A percentile compares a stretch with the other conserved stretches of the same genome.
Evolutionary conservation across 2,329 filamentous ascomycete genomes (phyloP).

Genomic region (Talaromyces sp.): DNA sequence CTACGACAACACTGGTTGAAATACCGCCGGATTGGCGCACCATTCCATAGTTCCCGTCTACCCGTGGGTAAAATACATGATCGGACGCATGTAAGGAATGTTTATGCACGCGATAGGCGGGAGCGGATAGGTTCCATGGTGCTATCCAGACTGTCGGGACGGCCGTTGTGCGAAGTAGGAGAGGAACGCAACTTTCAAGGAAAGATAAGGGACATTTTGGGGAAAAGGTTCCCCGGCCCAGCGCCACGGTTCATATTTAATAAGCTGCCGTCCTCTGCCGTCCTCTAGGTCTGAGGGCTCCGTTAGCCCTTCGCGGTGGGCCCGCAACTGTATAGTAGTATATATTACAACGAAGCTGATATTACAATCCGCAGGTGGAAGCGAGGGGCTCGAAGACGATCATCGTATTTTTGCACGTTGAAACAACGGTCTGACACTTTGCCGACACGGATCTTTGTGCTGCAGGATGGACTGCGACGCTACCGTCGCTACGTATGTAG

Average conservation of each 20-base stretch:
- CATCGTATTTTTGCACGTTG: neutral
- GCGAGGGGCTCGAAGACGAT: neutral
- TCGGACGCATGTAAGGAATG: slow-evolving; percentile 18
- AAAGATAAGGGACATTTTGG: neutral
- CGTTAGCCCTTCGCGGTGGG: neutral
- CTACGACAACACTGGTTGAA: neutral
- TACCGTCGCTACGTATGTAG: slow-evolving; percentile 6
- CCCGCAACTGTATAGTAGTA: neutral
- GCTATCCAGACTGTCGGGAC: slow-evolving; percentile 21
- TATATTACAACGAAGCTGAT: neutral
- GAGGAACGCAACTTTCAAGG: neutral
- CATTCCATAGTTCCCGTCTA: slow-evolving; percentile 21
- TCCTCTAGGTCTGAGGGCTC: neutral
- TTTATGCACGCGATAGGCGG: slow-evolving; percentile 19
- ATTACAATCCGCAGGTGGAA: neutral
- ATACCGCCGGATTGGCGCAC: slow-evolving; percentile 18
- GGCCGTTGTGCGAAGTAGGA: slow-evolving; percentile 14
- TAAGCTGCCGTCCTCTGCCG: slow-evolving; percentile 14
- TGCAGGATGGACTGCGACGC: slow-evolving; percentile 4
- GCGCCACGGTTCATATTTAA: slow-evolving; percentile 18
- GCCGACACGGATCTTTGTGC: neutral
- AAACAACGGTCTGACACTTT: neutral
- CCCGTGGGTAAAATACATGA: slow-evolving; percentile 13
- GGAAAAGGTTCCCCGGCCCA: slow-evolving; percentile 18
- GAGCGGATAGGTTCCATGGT: slow-evolving; percentile 17